Evolutionary conservation across 768 basidiomycete species (phyloP), one percentile per base, ranked within the genome.

Genomic region (Boletus patriciae): DNA sequence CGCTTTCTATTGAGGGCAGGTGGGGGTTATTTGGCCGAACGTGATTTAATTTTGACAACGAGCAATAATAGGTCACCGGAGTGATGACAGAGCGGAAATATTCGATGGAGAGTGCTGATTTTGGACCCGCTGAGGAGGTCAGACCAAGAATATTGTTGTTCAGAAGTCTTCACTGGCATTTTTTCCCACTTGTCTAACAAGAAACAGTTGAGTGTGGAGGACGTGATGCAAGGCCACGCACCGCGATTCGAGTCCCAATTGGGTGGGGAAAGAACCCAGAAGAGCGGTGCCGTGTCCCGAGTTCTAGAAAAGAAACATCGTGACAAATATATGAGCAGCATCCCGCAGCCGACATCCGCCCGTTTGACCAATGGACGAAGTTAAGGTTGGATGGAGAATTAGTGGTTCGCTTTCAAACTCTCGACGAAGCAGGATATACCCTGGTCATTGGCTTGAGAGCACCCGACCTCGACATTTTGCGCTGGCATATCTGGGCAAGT

Each of bases 1-100:
- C n/a, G 49, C 45, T 33, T 45, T 44, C 51, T 50, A 57, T 53
- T 57, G 55, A 49, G 37, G 34, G 40, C 46, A 34, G 37, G 40
- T 18, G 38, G 9, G 34, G 25, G 21, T 50, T 47, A 34, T 46
- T 50, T 50, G 48, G 41, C 7, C 27, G 43, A 19, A 42, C 18
- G 23, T 36, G 61, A 46, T 27, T 31, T 9, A 46, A 44, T 18
- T 19, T 15, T 29, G 41, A 33, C 27, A 3, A 21, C 2, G 15
- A n/a, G 19, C 29, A 36, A 49, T 31, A 21, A 42, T 21, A 52
- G 21, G 11, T 41, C 33, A 45, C 49, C 46, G 50, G 49, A 42
- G 36, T 40, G 50, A 42, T 37, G 36, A 5, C 13, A 23, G 34
- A 38, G 46, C 38, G 52, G 62, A 23, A n/a, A 50, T 53, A 37